Conservation (phyloP, 805 yeast genomes). For the Saccharomyces eubayanus region DNA sequence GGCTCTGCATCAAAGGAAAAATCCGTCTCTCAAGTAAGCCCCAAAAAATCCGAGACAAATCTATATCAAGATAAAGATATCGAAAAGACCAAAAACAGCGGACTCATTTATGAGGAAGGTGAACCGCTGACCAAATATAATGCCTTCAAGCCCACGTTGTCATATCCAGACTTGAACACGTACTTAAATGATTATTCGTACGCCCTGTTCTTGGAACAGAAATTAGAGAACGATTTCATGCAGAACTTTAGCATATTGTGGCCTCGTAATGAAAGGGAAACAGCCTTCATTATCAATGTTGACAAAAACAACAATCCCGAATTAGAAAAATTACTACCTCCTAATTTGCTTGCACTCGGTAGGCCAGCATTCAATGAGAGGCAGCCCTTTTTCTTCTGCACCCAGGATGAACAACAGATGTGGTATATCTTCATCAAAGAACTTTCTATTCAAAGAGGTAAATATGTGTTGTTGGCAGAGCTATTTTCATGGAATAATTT, state of each 20-base stretch:
- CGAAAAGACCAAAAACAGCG: background rate
- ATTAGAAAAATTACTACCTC: conserved; percentile 42
- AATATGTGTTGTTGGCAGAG: conserved; percentile 37
- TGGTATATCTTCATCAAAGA: conserved; percentile 57
- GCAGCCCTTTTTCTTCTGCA: conserved; percentile 49
- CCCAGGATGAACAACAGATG: conserved; percentile 40
- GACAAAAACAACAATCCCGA: conserved; percentile 27
- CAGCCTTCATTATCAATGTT: conserved; percentile 20
- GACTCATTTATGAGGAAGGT: conserved; percentile 23
- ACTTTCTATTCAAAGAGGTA: conserved; percentile 27
- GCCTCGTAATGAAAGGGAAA: conserved; percentile 40
- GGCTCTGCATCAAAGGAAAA: background rate
- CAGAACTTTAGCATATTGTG: conserved; percentile 46
- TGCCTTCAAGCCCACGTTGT: conserved; percentile 35
- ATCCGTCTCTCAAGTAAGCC: background rate
- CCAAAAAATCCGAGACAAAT: background rate
- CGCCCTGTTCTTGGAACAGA: conserved; percentile 57
- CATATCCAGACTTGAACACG: conserved; percentile 41
- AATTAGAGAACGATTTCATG: conserved; percentile 38
- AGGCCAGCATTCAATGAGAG: conserved; percentile 51
- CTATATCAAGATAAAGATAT: background rate
- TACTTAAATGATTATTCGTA: conserved; percentile 54
- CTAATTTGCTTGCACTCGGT: conserved; percentile 44
- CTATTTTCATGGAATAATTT: conserved; percentile 51
- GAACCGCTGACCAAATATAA: conserved; percentile 30